A percentile compares a stretch with the other conserved stretches of the same genome.
Conservation (phyloP, 179 eudicot species). For the Corrigiola litoralis region DNA sequence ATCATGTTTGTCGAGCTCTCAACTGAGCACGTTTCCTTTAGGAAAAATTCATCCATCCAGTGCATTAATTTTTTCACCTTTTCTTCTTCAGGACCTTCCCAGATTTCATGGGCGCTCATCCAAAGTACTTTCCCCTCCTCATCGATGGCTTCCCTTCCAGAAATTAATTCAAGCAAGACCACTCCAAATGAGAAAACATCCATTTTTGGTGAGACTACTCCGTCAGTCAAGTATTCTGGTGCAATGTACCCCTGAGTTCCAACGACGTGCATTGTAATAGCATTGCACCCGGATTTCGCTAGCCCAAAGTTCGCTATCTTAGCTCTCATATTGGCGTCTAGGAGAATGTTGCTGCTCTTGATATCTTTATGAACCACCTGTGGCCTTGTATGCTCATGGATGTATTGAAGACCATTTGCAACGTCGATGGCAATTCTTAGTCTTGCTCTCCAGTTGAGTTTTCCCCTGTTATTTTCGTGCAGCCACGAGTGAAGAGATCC, state of each 20-base stretch:
- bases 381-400: constrained; percentile 88
- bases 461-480: constrained; percentile 39
- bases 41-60: constrained; percentile 50
- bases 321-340: constrained; percentile 75
- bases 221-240: constrained; percentile 77
- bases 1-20: constrained; percentile 53
- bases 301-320: constrained; percentile 89
- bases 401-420: constrained; percentile 88
- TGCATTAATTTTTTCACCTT: constrained; percentile 33
- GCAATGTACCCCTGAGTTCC: constrained; percentile 96
- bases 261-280: constrained; percentile 87
- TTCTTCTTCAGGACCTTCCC: constrained; percentile 48
- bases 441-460: constrained; percentile 65
- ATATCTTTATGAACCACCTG: constrained; percentile 96
- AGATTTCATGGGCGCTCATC: constrained; percentile 33
- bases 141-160: constrained; percentile 64
- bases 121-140: constrained; percentile 57
- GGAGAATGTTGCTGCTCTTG: constrained; percentile 79
- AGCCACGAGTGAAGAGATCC: constrained; percentile 75
- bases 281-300: constrained; percentile 89
- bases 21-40: constrained; percentile 34
- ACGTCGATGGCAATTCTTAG: constrained; percentile 71
- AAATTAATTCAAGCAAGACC: constrained; percentile 71
- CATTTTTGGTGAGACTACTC: constrained; percentile 77
- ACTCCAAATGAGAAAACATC: constrained; percentile 88